These are phyloP conservation scores for Leptographium flavum DNA, from an alignment of 2,329 filamentous ascomycete genomes.

Conservation along the genomic window DNA sequence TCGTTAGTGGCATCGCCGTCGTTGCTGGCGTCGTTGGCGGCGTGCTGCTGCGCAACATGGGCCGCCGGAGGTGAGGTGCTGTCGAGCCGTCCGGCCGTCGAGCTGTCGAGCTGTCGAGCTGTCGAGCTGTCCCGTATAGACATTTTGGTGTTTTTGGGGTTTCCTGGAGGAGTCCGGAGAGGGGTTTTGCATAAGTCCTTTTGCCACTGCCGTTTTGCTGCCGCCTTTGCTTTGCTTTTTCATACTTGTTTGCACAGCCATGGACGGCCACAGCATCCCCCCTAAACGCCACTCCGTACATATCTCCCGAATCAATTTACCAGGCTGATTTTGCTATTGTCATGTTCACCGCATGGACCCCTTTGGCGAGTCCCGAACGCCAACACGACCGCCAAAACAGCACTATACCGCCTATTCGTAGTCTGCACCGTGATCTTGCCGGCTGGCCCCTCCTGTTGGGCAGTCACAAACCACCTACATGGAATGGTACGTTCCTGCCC, in stretches of 20 bases:
- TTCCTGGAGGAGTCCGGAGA: not conserved
- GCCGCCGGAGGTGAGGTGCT: slow-evolving; percentile 42
- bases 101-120: too few species aligned
- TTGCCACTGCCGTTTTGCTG: not conserved
- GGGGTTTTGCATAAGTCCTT: not conserved
- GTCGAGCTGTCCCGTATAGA: not conserved
- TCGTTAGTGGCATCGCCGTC: slow-evolving; percentile 83
- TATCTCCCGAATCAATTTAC: not conserved
- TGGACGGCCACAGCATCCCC: not conserved
- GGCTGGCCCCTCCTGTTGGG: too few species aligned
- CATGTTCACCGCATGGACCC: too few species aligned
- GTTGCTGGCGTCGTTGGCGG: slow-evolving; percentile 88
- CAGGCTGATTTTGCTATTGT: too few species aligned
- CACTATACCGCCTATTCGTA: too few species aligned
- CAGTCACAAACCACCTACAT: too few species aligned
- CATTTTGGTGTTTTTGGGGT: not conserved
- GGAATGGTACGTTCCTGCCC: too few species aligned
- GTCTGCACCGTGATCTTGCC: too few species aligned
- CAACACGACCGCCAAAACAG: too few species aligned
- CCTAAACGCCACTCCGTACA: not conserved
- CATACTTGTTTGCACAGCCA: not conserved
- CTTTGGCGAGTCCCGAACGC: too few species aligned
- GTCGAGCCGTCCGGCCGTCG: too few species aligned
- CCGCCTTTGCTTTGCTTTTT: not conserved
- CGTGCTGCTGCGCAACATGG: slow-evolving; percentile 64